phyloP scores from a whole-genome alignment of 2,329 filamentous ascomycete genomes.

The Furcasterigmium furcatum region DNA sequence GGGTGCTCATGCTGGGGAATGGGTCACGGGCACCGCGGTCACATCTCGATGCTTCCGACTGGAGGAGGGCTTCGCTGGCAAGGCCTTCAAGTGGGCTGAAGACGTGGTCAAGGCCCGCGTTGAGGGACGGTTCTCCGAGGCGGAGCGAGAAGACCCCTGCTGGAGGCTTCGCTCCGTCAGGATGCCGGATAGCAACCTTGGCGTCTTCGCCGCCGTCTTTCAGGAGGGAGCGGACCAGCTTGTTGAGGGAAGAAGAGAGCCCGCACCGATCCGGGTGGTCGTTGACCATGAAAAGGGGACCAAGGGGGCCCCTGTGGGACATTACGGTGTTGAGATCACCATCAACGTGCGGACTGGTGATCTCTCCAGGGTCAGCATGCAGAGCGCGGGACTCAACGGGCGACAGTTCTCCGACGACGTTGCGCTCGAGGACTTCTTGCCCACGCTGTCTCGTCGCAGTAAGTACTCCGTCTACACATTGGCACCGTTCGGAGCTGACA shows the following conservation, averaged over 20 bases:
- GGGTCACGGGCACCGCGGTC: conserved; percentile 44
- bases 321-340: conserved; percentile 69
- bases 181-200: conserved; percentile 57
- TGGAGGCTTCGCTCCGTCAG: conserved; percentile 76
- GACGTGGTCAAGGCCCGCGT: conserved; percentile 84
- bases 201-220: conserved; percentile 65
- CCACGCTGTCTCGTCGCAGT: conserved; percentile 73
- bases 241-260: conserved; percentile 61
- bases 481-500: conserved; percentile 26
- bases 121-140: conserved; percentile 78
- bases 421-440: conserved; percentile 67
- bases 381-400: conserved; percentile 63
- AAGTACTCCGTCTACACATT: conserved; percentile 26
- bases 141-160: conserved; percentile 74
- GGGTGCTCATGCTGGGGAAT: conserved; percentile 45
- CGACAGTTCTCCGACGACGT: conserved; percentile 73
- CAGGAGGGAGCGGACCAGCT: conserved; percentile 64
- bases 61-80: conserved; percentile 73
- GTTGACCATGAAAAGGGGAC: conserved; percentile 67
- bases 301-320: conserved; percentile 62
- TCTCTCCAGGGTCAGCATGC: conserved; percentile 44
- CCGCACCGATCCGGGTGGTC: conserved; percentile 69
- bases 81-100: conserved; percentile 73
- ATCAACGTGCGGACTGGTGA: conserved; percentile 59
- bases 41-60: conserved; percentile 69